A percentile compares a stretch with the other conserved stretches of the same genome.
Conservation (phyloP, 176 grass and related monocot genomes). For the Raddia distichophylla region DNA sequence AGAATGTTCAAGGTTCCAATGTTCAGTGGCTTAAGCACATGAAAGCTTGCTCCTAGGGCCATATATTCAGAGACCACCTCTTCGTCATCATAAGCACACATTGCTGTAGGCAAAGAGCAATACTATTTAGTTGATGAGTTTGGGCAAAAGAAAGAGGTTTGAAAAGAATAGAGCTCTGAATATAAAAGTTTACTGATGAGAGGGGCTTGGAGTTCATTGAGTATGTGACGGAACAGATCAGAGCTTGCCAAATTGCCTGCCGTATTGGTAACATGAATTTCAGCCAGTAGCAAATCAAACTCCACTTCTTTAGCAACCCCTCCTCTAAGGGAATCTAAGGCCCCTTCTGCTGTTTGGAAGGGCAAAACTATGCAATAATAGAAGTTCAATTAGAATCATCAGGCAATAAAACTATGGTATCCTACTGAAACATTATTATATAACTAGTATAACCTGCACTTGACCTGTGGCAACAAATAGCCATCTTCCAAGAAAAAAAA, state of each 20-base stretch:
- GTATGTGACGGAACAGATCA: slow-evolving; percentile 24
- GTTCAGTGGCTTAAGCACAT: slow-evolving; percentile 39
- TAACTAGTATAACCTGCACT: not conserved
- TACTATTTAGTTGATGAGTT: not conserved
- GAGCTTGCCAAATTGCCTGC: slow-evolving; percentile 5
- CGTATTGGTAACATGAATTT: slow-evolving; percentile 30
- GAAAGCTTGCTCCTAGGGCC: slow-evolving; percentile 23
- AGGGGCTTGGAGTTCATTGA: slow-evolving; percentile 34
- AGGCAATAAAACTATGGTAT: not conserved
- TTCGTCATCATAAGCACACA: slow-evolving; percentile 27
- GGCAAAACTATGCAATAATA: slow-evolving; percentile 24
- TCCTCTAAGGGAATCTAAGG: slow-evolving; percentile 39
- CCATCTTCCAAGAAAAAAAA: slow-evolving; percentile 9
- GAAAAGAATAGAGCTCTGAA: slow-evolving; percentile 25
- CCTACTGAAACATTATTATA: not conserved
- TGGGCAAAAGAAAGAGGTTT: not conserved
- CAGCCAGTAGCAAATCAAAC: slow-evolving; percentile 46
- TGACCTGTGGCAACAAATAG: slow-evolving; percentile 3
- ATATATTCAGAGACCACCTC: slow-evolving; percentile 18
- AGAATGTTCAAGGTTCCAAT: slow-evolving; percentile 22
- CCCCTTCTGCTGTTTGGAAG: slow-evolving; percentile 13
- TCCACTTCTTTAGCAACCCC: slow-evolving; percentile 19
- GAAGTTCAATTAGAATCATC: slow-evolving; percentile 16
- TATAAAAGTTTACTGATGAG: slow-evolving; percentile 37
- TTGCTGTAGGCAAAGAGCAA: slow-evolving; percentile 42